Evolutionary conservation across 352 stramenopile species (phyloP).

Genomic region (Globisporangium lucens): DNA sequence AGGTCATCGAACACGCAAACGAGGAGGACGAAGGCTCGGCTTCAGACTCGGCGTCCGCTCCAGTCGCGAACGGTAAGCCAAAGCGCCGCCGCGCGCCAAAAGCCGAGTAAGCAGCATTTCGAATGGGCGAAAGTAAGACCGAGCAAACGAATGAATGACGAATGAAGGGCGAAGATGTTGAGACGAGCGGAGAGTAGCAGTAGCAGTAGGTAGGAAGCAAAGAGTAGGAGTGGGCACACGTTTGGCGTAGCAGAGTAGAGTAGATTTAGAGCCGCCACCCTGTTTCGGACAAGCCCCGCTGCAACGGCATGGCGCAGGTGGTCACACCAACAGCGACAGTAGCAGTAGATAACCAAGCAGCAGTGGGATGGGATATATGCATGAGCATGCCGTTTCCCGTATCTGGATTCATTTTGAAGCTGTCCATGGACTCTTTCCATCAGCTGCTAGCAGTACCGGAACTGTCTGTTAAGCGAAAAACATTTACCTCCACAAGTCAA

Average conservation of each 20-base stretch:
- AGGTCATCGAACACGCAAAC: constrained; percentile 22
- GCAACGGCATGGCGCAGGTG: neutral
- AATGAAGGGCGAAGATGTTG: neutral
- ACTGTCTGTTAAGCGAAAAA: neutral
- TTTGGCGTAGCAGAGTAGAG: constrained; percentile 5
- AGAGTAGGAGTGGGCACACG: neutral
- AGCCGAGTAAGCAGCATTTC: constrained; percentile 39
- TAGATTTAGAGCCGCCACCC: constrained; percentile 3
- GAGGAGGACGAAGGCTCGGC: constrained; percentile 20
- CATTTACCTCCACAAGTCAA: neutral
- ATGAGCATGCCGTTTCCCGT: neutral
- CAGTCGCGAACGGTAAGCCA: constrained; percentile 26
- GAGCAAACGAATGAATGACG: constrained; percentile 3
- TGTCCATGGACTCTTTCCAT: neutral
- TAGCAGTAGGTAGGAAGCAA: neutral
- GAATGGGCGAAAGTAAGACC: constrained; percentile 1
- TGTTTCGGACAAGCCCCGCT: neutral
- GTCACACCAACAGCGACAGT: neutral
- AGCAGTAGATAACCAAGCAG: neutral
- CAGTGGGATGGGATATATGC: neutral
- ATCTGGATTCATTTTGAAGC: neutral
- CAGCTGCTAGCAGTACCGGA: neutral
- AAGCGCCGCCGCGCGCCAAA: constrained; percentile 65
- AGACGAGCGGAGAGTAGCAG: neutral
- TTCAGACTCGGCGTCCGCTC: constrained; percentile 12